phyloP scores from a whole-genome alignment of 495 filamentous ascomycete species.

The Penicillium longicatenatum region DNA sequence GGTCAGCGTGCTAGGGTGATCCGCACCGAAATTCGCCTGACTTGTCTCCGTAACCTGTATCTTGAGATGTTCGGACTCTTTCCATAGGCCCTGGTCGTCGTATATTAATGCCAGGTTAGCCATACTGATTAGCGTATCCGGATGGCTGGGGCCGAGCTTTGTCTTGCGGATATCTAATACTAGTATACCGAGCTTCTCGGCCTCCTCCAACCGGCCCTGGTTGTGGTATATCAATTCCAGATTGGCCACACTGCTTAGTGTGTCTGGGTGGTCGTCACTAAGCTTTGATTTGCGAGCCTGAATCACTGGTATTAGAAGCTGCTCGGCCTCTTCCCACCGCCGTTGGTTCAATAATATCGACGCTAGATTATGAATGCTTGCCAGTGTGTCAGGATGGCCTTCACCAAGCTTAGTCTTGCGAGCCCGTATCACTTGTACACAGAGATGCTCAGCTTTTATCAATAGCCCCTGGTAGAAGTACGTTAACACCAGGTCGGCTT shows the following conservation, averaged over 20 bases:
- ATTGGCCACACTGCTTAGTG: background rate
- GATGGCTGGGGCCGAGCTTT: background rate
- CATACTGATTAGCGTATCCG: background rate
- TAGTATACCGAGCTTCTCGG: background rate
- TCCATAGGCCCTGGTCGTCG: background rate
- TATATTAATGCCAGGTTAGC: too few relatives aligned
- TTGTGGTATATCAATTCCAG: background rate
- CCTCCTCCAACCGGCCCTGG: background rate
- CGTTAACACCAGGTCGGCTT: background rate
- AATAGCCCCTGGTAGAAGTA: background rate
- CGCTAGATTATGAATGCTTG: background rate
- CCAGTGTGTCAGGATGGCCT: background rate
- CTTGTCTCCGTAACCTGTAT: background rate
- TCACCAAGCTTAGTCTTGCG: background rate
- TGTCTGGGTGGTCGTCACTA: background rate
- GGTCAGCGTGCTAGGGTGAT: background rate
- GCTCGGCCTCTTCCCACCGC: background rate
- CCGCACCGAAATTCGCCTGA: background rate
- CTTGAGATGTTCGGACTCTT: background rate
- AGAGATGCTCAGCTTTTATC: background rate
- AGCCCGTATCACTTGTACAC: background rate
- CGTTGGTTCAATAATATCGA: background rate
- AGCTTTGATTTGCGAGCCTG: conserved; percentile 1
- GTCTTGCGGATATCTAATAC: background rate
- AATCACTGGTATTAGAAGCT: background rate